Conservation (phyloP, 2,329 filamentous ascomycete species). For the Botrytis squamosa region DNA sequence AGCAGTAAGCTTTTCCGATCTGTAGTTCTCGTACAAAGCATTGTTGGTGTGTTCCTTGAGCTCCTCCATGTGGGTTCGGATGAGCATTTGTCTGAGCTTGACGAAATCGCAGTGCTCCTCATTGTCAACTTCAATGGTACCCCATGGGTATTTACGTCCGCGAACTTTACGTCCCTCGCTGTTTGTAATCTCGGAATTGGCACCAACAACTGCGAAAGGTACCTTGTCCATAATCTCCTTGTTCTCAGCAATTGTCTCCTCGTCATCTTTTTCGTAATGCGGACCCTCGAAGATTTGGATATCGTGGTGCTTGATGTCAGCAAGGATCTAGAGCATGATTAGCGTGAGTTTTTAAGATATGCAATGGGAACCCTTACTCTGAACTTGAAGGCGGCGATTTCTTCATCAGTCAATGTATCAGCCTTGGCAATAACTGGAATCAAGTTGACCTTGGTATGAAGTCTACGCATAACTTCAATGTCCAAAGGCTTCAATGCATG, state of each 20-base stretch:
- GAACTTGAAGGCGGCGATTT: constrained; percentile 91
- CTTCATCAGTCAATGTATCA: constrained; percentile 95
- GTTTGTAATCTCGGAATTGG: constrained; percentile 89
- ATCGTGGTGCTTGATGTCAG: constrained; percentile 94
- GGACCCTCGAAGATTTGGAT: constrained; percentile 99
- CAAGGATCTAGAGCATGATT: constrained; percentile 69
- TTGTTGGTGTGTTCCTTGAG: constrained; percentile 99
- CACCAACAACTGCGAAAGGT: constrained; percentile 95
- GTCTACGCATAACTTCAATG: constrained; percentile 98
- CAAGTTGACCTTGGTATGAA: constrained; percentile 99
- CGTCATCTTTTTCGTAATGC: constrained; percentile 96
- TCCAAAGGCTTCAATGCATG: constrained; percentile 98
- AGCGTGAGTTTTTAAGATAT: constrained; percentile 17
- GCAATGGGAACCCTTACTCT: constrained; percentile 64
- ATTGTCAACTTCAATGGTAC: constrained; percentile 98
- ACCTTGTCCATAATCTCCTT: constrained; percentile 99
- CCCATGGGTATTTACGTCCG: constrained; percentile 96
- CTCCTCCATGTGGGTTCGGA: constrained; percentile 99
- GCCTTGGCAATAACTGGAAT: constrained; percentile 99
- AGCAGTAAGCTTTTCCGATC: constrained; percentile 96
- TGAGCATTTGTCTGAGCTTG: constrained; percentile 99
- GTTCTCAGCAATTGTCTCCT: constrained; percentile 99
- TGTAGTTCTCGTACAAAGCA: constrained; percentile 98
- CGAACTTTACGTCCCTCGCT: constrained; percentile 93
- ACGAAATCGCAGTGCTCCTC: constrained; percentile 99